Base-by-base conservation (phyloP, 305 asterid species). In the Solanum hybrid region DNA sequence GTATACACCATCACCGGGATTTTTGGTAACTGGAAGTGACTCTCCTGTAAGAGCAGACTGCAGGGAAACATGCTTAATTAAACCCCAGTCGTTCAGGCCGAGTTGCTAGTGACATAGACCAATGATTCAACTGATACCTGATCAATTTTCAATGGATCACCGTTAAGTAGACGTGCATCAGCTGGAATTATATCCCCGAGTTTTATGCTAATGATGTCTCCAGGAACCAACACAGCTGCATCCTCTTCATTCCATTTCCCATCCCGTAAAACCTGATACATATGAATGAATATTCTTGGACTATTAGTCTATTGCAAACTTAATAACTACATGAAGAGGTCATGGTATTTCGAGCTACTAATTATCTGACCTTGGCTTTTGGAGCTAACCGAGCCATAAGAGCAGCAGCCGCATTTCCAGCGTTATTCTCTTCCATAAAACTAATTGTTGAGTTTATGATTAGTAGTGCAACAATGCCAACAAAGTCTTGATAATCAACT, bases 111-210 rank as follows among this genome's bases (percentile, higher is more conserved):
- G 73, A 73, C 22, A 36, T 28, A 37, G 71, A 87, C 42, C 2
- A 87, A 39, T 28, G 37, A 12, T 42, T 42, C 71, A 29, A 22
- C 28, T 61, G 4, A 88, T 71, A 94, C 96, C 94, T 94, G 98
- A 88, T 95, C 98, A 40, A 95, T 94, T 89, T 95, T 94, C 86
- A 94, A 91, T 88, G 98, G 97, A 91, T 95, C 98, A 18, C 97
- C 98, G 90, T 95, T 92, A 76, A 95, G 91, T 69, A 94, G 94
- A 39, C 96, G 93, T 5, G 97, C 97, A 93, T 95, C 98, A 82
- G 98, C 97, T 36, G 98, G 97, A 90, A 95, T 93, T 76, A 95
- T 94, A 64, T 95, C 98, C 57, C 98, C 97, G 8, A 95, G 96
- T 89, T 94, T 94, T 86, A 93, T 93, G 89, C 95, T 94, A 86